Conservation (phyloP, 306 rosid species). For the Fagus sylvatica region DNA sequence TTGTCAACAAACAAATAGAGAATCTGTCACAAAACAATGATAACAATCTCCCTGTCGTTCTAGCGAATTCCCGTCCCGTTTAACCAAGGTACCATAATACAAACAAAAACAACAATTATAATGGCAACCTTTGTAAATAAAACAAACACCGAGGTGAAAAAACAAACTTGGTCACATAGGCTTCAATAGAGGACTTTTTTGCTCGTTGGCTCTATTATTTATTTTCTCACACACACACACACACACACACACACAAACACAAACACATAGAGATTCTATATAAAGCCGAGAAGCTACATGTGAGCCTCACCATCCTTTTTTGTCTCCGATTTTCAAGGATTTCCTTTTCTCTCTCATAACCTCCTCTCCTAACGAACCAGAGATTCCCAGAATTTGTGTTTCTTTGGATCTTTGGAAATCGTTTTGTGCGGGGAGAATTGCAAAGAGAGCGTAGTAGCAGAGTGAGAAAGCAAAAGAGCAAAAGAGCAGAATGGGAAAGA, state of each 20-base stretch:
- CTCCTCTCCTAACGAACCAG: not conserved
- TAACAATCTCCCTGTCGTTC: too few species aligned
- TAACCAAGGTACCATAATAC: too few species aligned
- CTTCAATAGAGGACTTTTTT: too few species aligned
- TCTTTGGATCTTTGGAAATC: not conserved
- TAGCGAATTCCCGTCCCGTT: too few species aligned
- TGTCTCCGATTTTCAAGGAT: conserved; percentile 7
- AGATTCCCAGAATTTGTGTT: not conserved
- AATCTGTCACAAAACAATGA: too few species aligned
- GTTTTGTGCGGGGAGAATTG: not conserved
- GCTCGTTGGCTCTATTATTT: not conserved
- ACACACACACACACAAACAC: too few species aligned
- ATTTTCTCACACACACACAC: not conserved
- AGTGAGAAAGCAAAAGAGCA: not conserved
- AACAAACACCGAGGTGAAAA: too few species aligned
- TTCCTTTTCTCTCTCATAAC: not conserved
- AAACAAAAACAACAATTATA: too few species aligned
- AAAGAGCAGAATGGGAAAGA: conserved; percentile 59
- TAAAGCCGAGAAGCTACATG: conserved; percentile 6
- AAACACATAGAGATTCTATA: not conserved
- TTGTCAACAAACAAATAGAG: too few species aligned
- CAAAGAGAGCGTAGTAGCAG: too few species aligned
- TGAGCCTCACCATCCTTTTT: conserved; percentile 16
- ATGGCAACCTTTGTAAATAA: too few species aligned
- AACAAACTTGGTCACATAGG: too few species aligned